These are phyloP conservation scores for Pyricularia sp. DNA, from an alignment of 2,329 filamentous ascomycete genomes.

Conservation along the genomic window DNA sequence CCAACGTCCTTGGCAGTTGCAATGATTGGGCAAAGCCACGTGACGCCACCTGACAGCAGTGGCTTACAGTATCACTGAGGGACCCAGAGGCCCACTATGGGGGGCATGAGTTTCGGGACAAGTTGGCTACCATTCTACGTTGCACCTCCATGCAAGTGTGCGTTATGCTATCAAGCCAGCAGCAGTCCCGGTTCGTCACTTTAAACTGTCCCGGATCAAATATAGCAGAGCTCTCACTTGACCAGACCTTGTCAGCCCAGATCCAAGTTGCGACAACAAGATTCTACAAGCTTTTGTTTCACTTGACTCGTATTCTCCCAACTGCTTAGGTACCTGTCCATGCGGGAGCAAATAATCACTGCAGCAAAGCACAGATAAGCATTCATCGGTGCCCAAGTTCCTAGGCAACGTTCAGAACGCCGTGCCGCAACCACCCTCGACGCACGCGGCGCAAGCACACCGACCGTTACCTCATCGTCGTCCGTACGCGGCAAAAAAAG, in stretches of 20 bases:
- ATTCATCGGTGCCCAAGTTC: not conserved
- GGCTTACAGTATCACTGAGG: not conserved
- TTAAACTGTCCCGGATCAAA: not conserved
- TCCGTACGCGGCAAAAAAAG: not conserved
- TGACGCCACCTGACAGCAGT: not conserved
- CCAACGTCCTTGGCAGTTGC: not conserved
- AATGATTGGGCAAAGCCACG: not conserved
- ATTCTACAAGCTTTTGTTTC: not conserved
- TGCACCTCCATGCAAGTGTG: not conserved
- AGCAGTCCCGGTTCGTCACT: not conserved
- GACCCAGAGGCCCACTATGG: not conserved
- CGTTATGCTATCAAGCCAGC: not conserved
- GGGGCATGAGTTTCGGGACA: not conserved
- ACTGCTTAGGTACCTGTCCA: not conserved
- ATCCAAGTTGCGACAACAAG: not conserved
- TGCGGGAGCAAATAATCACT: not conserved
- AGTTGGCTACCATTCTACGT: not conserved
- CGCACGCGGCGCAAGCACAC: not conserved
- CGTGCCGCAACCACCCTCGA: not conserved
- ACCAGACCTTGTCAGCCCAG: not conserved
- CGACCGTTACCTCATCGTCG: not conserved
- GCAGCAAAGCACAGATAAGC: not conserved
- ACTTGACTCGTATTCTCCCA: not conserved
- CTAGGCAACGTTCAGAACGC: not conserved
- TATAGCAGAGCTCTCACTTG: not conserved